Conservation (phyloP, 352 stramenopile species). For the Globisporangium canariense region DNA sequence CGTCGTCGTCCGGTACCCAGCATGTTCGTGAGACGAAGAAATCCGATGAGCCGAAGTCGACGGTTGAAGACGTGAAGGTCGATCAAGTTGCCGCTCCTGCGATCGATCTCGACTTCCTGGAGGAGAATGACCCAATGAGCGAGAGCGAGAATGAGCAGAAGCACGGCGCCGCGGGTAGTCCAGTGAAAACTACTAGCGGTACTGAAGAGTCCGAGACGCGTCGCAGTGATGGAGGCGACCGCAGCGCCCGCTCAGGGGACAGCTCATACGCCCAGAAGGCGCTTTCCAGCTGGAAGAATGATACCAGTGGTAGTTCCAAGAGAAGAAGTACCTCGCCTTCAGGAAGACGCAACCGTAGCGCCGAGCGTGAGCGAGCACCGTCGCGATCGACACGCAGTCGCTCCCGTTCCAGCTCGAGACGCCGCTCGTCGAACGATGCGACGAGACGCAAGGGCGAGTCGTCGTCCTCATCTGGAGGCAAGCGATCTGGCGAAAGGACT, state of each 20-base stretch:
- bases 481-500: conserved; percentile 16
- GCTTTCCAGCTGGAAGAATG: conserved; percentile 4
- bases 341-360: conserved; percentile 16
- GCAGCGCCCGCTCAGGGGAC: background rate
- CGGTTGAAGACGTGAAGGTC: conserved; percentile 68
- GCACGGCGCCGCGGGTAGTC: background rate
- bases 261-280: conserved; percentile 8
- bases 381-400: conserved; percentile 15
- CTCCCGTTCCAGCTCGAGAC: conserved; percentile 39
- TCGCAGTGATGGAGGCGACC: conserved; percentile 1
- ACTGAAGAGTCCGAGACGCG: background rate
- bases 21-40: conserved; percentile 19
- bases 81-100: conserved; percentile 75
- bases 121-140: conserved; percentile 43
- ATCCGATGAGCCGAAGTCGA: conserved; percentile 22
- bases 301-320: conserved; percentile 6
- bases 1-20: background rate
- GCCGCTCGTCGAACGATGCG: conserved; percentile 33
- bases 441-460: conserved; percentile 24
- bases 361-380: conserved; percentile 11
- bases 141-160: conserved; percentile 37
- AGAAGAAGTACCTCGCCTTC: conserved; percentile 7
- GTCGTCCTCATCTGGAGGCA: conserved; percentile 12
- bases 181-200: background rate
- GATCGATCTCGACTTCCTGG: conserved; percentile 84